Evolutionary conservation across 768 basidiomycete genomes (phyloP), one percentile per base, ranked within the genome.

Genomic region (Hericium rajendrae): DNA sequence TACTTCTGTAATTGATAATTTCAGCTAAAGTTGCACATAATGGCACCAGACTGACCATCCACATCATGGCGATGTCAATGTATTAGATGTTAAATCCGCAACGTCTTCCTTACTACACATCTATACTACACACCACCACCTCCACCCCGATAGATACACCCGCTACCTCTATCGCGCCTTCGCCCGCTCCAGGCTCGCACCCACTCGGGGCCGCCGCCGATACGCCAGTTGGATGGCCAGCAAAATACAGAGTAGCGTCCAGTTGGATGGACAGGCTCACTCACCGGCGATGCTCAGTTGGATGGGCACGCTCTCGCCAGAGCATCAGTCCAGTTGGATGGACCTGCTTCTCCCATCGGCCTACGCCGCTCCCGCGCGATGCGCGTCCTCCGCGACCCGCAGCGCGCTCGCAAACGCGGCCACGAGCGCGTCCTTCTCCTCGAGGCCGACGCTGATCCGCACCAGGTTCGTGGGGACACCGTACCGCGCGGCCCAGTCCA

Each of bases 401-500:
- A 97, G 61, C 37, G 94, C 92, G 11, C 58, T 66, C 53, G 73
- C 74, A 60, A 97, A 90, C 60, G 76, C 79, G 4, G 68, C 68
- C 48, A 85, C 68, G 51, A 97, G 69, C 40, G 65, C 68, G 43
- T 75, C 77, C 22, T 68, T 72, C 9, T 90, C 82, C 71, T 98
- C 95, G 78, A 93, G 76, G 8, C 95, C 95, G n/a, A 97, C 84
- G 61, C 88, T 93, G 37, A 98, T 80, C 58, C 95, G 77, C 10
- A 99, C 90, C 48, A 99, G 71, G 4, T 83, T 84, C 54, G 74
- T 74, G 65, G 95, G 91, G 12, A 99, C 91, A 18, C 91, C 94
- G 71, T 82, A 95, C 59, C 77, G 73, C 52, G 81, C 85, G 15
- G 94, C 95, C 95, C 95, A 99, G 39, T 88, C 90, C 60, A 95